phyloP scores from a whole-genome alignment of 352 stramenopile genomes.

The Thalassiosira sp. region DNA sequence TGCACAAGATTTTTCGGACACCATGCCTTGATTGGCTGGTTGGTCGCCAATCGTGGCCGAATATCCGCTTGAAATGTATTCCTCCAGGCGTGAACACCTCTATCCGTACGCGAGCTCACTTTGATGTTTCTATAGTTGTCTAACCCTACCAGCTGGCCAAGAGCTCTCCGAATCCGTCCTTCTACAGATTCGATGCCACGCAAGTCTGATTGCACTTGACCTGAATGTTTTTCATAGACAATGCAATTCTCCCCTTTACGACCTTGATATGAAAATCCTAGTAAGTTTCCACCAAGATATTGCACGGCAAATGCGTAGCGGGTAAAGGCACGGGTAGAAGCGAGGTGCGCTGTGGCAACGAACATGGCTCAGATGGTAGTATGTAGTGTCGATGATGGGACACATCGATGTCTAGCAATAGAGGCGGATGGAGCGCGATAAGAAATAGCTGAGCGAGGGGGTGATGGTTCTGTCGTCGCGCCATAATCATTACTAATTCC shows the following conservation, averaged over 20 bases:
- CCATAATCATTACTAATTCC: too few relatives aligned
- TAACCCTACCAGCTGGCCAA: conserved; percentile 49
- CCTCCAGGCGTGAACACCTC: conserved; percentile 76
- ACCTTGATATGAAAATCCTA: conserved; percentile 76
- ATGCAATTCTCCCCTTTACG: conserved; percentile 59
- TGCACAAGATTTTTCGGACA: conserved; percentile 50
- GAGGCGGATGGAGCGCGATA: too few relatives aligned
- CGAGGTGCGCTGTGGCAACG: neutral
- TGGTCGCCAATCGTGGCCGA: conserved; percentile 17
- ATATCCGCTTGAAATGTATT: conserved; percentile 83
- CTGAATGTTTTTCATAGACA: conserved; percentile 42
- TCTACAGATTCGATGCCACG: conserved; percentile 68
- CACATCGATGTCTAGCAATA: too few relatives aligned
- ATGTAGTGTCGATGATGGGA: too few relatives aligned
- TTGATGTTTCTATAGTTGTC: conserved; percentile 69
- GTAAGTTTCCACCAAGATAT: conserved; percentile 68
- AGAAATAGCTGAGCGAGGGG: too few relatives aligned
- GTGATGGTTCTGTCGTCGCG: too few relatives aligned
- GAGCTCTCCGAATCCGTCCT: conserved; percentile 59
- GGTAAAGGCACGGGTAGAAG: conserved; percentile 29
- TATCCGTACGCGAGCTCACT: conserved; percentile 77
- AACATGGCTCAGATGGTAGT: neutral
- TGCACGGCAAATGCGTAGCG: conserved; percentile 73
- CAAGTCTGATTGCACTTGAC: conserved; percentile 53
- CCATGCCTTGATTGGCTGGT: conserved; percentile 18